Evolutionary conservation across 2,329 filamentous ascomycete species (phyloP).

Genomic region (Penicillium sp.): DNA sequence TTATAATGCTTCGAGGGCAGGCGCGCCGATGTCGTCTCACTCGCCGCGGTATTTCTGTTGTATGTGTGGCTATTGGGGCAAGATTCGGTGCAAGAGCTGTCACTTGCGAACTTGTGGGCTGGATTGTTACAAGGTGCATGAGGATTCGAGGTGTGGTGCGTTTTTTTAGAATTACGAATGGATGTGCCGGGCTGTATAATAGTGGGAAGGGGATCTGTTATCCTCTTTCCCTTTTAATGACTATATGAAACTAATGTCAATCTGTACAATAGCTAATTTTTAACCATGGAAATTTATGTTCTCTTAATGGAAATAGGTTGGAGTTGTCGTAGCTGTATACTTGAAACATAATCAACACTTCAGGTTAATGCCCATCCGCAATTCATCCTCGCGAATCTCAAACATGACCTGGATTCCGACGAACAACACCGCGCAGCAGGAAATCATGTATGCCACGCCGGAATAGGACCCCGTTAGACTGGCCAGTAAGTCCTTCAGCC

Average conservation of each 20-base stretch:
- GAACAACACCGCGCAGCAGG: conserved; percentile 74
- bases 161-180: conserved; percentile 31
- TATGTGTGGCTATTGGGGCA: conserved; percentile 54
- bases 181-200: conserved; percentile 7
- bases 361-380: conserved; percentile 74
- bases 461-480: conserved; percentile 75
- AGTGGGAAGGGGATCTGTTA: not conserved
- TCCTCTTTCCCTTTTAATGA: conserved; percentile 10
- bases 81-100: conserved; percentile 49
- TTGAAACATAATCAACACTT: conserved; percentile 62
- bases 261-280: conserved; percentile 14
- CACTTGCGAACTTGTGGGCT: conserved; percentile 48
- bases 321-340: not conserved
- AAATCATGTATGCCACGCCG: conserved; percentile 72
- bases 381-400: conserved; percentile 83
- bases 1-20: conserved; percentile 47
- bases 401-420: conserved; percentile 94
- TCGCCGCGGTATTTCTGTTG: conserved; percentile 46
- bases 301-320: not conserved
- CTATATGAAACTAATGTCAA: conserved; percentile 18
- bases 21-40: conserved; percentile 31
- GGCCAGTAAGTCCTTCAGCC: conserved; percentile 71
- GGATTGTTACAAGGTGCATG: conserved; percentile 49
- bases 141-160: conserved; percentile 47
- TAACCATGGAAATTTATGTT: not conserved